Percentiles rank a stretch among this genome's conserved stretches.
phyloP scores from a whole-genome alignment of 805 yeast genomes.

The Sugiyamaella lignohabitans region DNA sequence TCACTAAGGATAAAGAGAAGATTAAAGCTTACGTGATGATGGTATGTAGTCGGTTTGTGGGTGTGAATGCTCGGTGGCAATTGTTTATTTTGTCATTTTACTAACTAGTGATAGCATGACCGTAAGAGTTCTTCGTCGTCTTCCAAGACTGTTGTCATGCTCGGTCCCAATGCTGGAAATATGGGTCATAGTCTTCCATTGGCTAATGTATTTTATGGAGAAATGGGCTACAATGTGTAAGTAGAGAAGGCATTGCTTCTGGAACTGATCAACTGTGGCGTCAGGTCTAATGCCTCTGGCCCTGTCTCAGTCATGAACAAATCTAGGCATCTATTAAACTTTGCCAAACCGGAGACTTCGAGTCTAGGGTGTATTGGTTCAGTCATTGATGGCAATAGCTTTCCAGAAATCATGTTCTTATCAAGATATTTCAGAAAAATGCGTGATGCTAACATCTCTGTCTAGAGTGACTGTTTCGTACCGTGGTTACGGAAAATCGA shows the following conservation, averaged over 20 bases:
- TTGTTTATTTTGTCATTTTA: neutral
- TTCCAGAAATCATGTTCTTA: neutral
- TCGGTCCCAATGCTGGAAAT: slow-evolving; percentile 94
- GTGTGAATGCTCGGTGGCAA: neutral
- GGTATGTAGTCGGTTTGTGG: neutral
- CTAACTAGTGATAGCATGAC: slow-evolving; percentile 1
- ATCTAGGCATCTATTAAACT: too few relatives aligned
- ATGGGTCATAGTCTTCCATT: slow-evolving; percentile 87
- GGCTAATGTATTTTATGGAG: slow-evolving; percentile 57
- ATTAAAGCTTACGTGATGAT: slow-evolving; percentile 56
- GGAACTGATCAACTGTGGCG: too few relatives aligned
- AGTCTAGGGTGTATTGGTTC: neutral
- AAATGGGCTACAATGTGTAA: slow-evolving; percentile 60
- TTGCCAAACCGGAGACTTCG: slow-evolving; percentile 18
- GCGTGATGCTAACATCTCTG: neutral
- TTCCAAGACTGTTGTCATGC: slow-evolving; percentile 64
- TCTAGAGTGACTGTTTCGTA: slow-evolving; percentile 63
- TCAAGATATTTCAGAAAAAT: neutral
- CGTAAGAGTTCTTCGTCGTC: slow-evolving; percentile 32
- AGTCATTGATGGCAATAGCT: neutral
- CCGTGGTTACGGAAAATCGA: slow-evolving; percentile 82
- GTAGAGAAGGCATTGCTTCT: neutral
- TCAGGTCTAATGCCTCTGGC: too few relatives aligned
- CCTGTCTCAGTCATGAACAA: too few relatives aligned
- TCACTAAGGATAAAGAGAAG: slow-evolving; percentile 63